A percentile compares a stretch with the other conserved stretches of the same genome.
Evolutionary conservation across 2,329 filamentous ascomycete genomes (phyloP).

Genomic region (Colletotrichum coccodes): DNA sequence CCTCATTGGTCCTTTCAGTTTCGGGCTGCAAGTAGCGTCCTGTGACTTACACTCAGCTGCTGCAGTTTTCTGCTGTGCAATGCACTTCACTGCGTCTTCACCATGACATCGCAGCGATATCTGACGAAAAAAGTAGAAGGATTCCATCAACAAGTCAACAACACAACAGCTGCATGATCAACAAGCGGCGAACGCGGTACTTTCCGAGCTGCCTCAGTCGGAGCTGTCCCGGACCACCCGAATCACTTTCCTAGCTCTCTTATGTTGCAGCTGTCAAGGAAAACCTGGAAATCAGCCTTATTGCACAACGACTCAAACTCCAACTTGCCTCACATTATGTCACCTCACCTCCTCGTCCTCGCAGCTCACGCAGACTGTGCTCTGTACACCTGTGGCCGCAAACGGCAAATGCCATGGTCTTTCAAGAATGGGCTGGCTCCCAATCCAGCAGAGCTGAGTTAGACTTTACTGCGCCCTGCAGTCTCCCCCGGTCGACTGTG

Average conservation of each 20-base stretch:
- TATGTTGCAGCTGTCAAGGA: conserved; percentile 12
- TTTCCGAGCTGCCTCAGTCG: background rate
- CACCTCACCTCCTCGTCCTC: background rate
- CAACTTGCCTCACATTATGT: background rate
- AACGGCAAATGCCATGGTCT: background rate
- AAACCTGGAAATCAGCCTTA: conserved; percentile 11
- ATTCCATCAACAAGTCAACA: background rate
- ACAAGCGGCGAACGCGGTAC: background rate
- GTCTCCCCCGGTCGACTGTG: conserved; percentile 5
- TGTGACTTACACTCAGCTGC: conserved; percentile 15
- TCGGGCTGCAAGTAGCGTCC: background rate
- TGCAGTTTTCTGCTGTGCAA: conserved; percentile 1
- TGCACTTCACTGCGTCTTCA: conserved; percentile 8
- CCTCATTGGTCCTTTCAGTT: background rate
- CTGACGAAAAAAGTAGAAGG: background rate
- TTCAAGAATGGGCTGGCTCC: background rate
- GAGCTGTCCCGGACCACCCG: background rate
- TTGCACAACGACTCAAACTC: conserved; percentile 1
- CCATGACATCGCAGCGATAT: background rate
- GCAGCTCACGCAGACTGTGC: background rate
- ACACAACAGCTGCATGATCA: background rate
- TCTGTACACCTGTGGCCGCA: background rate
- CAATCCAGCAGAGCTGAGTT: background rate
- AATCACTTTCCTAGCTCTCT: background rate
- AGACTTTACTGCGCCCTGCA: conserved; percentile 8